phyloP scores from a whole-genome alignment of 2,329 filamentous ascomycete genomes.

The Colletotrichum lupini region DNA sequence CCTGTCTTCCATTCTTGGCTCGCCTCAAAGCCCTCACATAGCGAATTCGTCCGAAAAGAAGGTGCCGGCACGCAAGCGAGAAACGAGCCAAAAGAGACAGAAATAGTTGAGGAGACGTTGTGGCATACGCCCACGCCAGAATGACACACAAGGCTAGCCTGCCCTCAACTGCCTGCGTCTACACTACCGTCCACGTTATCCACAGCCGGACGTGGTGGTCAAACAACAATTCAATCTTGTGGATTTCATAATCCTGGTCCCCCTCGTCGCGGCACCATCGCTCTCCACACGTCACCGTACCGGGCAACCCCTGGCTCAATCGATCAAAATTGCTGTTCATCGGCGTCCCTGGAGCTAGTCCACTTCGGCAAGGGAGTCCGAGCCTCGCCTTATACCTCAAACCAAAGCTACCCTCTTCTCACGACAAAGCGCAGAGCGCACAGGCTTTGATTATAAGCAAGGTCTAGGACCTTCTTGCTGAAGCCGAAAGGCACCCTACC shows the following conservation, averaged over 20 bases:
- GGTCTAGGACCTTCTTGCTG: background rate
- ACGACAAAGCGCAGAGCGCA: constrained; percentile 25
- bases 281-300: constrained; percentile 13
- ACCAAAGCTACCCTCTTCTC: constrained; percentile 3
- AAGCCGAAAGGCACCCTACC: background rate
- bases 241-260: background rate
- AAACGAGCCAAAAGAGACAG: background rate
- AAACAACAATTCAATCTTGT: background rate
- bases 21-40: background rate
- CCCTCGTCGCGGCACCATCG: background rate
- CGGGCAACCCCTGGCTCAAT: constrained; percentile 21
- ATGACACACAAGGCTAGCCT: background rate
- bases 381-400: constrained; percentile 23
- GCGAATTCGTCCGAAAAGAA: constrained; percentile 10
- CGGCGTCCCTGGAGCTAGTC: constrained; percentile 16
- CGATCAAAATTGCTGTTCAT: constrained; percentile 15
- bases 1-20: constrained; percentile 4
- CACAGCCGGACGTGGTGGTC: background rate
- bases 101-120: constrained; percentile 4
- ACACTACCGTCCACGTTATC: background rate
- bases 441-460: background rate
- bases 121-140: background rate
- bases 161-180: background rate
- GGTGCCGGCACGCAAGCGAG: constrained; percentile 1
- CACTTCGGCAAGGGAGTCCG: background rate